phyloP scores from a whole-genome alignment of 2,329 filamentous ascomycete genomes.

The Gliomastix tumulicola region DNA sequence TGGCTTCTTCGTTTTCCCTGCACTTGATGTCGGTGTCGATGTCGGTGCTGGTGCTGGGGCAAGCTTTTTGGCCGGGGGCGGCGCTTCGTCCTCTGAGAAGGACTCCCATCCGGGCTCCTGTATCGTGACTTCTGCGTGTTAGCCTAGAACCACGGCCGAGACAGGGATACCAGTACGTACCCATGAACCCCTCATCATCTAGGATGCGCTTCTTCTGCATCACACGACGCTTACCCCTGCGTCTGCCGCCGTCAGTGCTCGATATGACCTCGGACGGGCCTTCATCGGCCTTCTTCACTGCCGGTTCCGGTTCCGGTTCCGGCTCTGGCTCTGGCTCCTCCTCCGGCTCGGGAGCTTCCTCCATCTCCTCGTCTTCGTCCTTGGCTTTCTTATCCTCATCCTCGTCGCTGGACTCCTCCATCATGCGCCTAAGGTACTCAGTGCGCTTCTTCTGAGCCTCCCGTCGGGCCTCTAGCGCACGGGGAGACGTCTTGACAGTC shows the following conservation, averaged over 20 bases:
- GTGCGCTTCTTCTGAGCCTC: conserved; percentile 27
- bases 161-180: conserved; percentile 38
- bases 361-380: conserved; percentile 32
- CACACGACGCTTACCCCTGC: conserved; percentile 70
- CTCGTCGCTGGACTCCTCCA: conserved; percentile 43
- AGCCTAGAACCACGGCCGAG: not conserved
- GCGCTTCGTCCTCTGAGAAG: conserved; percentile 82
- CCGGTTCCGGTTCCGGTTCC: conserved; percentile 18
- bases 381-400: conserved; percentile 55
- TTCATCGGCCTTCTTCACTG: conserved; percentile 29
- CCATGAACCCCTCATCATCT: conserved; percentile 85
- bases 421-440: conserved; percentile 31
- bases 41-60: conserved; percentile 37
- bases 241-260: conserved; percentile 50
- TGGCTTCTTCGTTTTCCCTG: conserved; percentile 46
- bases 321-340: conserved; percentile 26
- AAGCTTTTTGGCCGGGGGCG: conserved; percentile 41
- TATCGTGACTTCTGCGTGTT: conserved; percentile 59
- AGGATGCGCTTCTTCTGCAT: conserved; percentile 84
- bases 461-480: conserved; percentile 11
- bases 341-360: conserved; percentile 29
- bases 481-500: conserved; percentile 12
- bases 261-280: conserved; percentile 45
- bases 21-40: conserved; percentile 35
- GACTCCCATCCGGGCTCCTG: conserved; percentile 85